A percentile compares a stretch with the other conserved stretches of the same genome.
Conservation (phyloP, 108 stramenopile genomes). For the Pelagomonas calceolata region DNA sequence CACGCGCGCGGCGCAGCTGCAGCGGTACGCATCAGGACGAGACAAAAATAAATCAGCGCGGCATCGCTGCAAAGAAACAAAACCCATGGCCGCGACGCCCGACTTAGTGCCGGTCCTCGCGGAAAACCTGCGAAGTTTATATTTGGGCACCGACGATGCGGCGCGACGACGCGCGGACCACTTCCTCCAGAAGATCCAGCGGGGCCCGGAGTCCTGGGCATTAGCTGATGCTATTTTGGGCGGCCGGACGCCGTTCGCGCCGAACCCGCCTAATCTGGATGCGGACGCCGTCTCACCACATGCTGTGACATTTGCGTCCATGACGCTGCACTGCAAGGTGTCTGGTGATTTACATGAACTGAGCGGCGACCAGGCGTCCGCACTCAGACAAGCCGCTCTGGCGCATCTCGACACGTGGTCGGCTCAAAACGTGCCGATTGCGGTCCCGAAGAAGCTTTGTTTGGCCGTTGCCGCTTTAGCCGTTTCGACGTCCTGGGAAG, state of each 20-base stretch:
- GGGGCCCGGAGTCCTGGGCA: not conserved
- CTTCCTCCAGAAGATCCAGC: not conserved
- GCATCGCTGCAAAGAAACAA: too few relatives aligned
- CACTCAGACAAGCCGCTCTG: not conserved
- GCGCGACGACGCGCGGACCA: not conserved
- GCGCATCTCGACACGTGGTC: not conserved
- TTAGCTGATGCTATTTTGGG: not conserved
- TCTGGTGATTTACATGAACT: not conserved
- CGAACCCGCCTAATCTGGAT: too few relatives aligned
- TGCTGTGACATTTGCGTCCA: not conserved
- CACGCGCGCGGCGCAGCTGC: too few relatives aligned
- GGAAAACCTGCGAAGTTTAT: not conserved
- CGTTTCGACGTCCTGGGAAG: not conserved
- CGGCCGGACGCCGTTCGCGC: too few relatives aligned
- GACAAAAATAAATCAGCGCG: too few relatives aligned
- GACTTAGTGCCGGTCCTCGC: not conserved
- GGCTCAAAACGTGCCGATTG: not conserved
- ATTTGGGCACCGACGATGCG: not conserved
- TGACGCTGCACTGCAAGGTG: not conserved
- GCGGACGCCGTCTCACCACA: too few relatives aligned
- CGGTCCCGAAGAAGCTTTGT: not conserved
- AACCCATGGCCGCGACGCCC: too few relatives aligned
- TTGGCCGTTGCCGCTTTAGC: not conserved
- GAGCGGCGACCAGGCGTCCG: not conserved
- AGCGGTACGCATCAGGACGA: too few relatives aligned